These are phyloP conservation scores for Monosporozyma solicola DNA, from an alignment of 805 yeast species.

Conservation along the genomic window DNA sequence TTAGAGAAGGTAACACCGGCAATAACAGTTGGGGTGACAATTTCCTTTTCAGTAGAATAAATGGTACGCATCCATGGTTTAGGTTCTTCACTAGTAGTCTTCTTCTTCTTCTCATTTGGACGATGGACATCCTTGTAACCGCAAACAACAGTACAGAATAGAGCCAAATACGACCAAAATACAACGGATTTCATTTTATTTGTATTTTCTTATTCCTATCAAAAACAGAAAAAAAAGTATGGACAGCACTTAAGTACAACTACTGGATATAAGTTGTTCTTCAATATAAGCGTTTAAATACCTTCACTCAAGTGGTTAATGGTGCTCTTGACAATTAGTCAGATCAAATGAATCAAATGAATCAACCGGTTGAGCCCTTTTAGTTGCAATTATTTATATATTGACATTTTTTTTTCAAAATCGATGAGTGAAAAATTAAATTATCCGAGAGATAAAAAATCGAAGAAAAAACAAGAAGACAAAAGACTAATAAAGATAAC, in stretches of 20 bases:
- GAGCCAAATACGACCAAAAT: not conserved
- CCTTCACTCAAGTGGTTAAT: not conserved
- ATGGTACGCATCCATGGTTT: constrained; percentile 71
- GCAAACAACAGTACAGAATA: not conserved
- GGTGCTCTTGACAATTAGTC: not conserved
- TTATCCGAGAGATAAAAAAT: not conserved
- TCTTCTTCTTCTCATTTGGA: constrained; percentile 28
- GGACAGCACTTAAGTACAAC: not conserved
- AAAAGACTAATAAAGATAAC: not conserved
- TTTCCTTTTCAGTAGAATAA: constrained; percentile 44
- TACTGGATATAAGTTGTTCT: not conserved
- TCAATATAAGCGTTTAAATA: not conserved
- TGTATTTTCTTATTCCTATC: not conserved
- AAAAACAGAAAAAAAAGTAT: not conserved
- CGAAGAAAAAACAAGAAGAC: not conserved
- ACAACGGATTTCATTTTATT: not conserved
- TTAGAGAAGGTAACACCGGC: constrained; percentile 47
- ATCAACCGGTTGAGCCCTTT: not conserved
- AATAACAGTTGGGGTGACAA: constrained; percentile 61
- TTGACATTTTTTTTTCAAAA: not conserved
- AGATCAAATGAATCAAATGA: not conserved
- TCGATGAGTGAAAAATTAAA: not conserved
- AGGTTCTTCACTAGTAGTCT: constrained; percentile 35
- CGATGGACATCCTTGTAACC: constrained; percentile 18
- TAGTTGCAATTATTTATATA: not conserved